A percentile compares a stretch with the other conserved stretches of the same genome.
phyloP scores from a whole-genome alignment of 441 rosid species.

The Bruguiera hainesii region DNA sequence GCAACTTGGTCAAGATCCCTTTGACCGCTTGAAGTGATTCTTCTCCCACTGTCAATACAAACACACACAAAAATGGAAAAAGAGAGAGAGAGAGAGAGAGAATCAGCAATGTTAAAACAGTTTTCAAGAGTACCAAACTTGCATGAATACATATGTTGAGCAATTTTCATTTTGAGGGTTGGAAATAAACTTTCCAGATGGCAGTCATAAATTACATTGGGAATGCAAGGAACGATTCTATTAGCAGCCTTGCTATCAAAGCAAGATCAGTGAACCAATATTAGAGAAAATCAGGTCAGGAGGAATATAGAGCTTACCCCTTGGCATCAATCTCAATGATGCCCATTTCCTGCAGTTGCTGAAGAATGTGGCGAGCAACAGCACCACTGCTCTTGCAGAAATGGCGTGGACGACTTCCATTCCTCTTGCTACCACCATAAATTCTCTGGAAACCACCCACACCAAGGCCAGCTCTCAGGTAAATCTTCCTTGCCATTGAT shows the following conservation, averaged over 20 bases:
- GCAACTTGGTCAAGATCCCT: constrained; percentile 88
- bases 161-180: too few species aligned
- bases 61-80: not conserved
- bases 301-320: constrained; percentile 46
- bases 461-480: constrained; percentile 85
- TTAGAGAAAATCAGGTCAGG: too few species aligned
- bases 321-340: constrained; percentile 64
- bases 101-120: not conserved
- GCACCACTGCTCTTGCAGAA: constrained; percentile 90
- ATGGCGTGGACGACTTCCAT: constrained; percentile 91
- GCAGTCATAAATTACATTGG: too few species aligned
- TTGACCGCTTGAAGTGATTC: constrained; percentile 67
- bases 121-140: too few species aligned
- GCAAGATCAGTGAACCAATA: too few species aligned
- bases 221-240: too few species aligned
- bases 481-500: constrained; percentile 88
- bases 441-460: constrained; percentile 87
- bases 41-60: constrained; percentile 54
- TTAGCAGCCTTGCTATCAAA: too few species aligned
- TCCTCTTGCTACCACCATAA: constrained; percentile 92
- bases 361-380: constrained; percentile 79
- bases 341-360: constrained; percentile 65
- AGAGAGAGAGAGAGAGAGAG: not conserved
- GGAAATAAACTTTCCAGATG: too few species aligned
- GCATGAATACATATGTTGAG: too few species aligned